Conservation (phyloP, 441 rosid genomes). For the Biscutella auriculata region DNA sequence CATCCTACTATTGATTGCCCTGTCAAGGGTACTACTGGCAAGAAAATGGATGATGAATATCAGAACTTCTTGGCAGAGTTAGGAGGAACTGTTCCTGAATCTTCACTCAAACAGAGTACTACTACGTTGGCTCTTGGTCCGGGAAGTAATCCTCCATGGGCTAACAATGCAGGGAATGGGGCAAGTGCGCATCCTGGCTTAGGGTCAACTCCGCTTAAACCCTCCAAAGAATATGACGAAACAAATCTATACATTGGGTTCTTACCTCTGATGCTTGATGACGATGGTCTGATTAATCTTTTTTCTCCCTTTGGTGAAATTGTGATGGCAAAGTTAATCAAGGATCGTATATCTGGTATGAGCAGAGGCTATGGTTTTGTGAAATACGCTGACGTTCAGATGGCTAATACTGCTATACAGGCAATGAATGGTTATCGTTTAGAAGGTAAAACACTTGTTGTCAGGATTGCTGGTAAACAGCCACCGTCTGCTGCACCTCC, state of each 20-base stretch:
- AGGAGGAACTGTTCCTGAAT: slow-evolving; percentile 84
- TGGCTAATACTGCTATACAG: slow-evolving; percentile 73
- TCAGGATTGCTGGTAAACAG: slow-evolving; percentile 88
- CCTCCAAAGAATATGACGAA: slow-evolving; percentile 72
- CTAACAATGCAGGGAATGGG: slow-evolving; percentile 42
- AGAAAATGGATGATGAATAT: slow-evolving; percentile 97
- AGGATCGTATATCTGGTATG: slow-evolving; percentile 61
- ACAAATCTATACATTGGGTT: slow-evolving; percentile 83
- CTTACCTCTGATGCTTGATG: slow-evolving; percentile 80
- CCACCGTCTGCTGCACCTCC: slow-evolving; percentile 78
- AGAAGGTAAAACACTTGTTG: slow-evolving; percentile 81
- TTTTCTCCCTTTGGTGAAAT: slow-evolving; percentile 83
- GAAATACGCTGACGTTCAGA: slow-evolving; percentile 75
- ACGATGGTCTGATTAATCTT: slow-evolving; percentile 68
- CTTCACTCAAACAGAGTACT: slow-evolving; percentile 55
- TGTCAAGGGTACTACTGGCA: slow-evolving; percentile 51
- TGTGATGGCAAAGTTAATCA: slow-evolving; percentile 92
- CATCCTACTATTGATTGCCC: slow-evolving; percentile 81
- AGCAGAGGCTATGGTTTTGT: slow-evolving; percentile 93
- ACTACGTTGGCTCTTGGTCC: slow-evolving; percentile 55
- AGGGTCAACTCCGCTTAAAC: slow-evolving; percentile 48
- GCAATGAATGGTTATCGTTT: slow-evolving; percentile 74
- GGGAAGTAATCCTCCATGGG: slow-evolving; percentile 83
- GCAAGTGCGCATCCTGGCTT: slow-evolving; percentile 63
- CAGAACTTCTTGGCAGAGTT: slow-evolving; percentile 88